A percentile compares a stretch with the other conserved stretches of the same genome.
Conservation (phyloP, 2,329 filamentous ascomycete genomes). For the Cladorrhinum sp. region DNA sequence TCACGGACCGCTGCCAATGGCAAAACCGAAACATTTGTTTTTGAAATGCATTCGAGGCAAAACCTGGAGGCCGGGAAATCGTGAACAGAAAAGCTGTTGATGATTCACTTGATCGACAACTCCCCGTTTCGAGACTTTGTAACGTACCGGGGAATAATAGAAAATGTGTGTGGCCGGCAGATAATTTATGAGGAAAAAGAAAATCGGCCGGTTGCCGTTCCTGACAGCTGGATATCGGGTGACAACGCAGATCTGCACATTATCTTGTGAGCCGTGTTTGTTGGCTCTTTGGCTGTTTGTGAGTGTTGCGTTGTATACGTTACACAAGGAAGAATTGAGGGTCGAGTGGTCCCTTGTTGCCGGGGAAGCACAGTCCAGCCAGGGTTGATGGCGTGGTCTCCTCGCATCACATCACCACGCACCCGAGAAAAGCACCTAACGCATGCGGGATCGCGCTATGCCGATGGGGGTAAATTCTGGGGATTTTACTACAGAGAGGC, state of each 20-base stretch:
- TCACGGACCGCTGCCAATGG: too few species aligned
- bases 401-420: not conserved
- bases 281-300: slow-evolving; percentile 1
- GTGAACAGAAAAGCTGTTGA: too few species aligned
- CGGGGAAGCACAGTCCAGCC: not conserved
- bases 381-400: not conserved
- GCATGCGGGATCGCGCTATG: slow-evolving; percentile 14
- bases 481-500: not conserved
- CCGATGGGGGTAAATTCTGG: slow-evolving; percentile 8
- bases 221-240: slow-evolving; percentile 12
- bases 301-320: not conserved
- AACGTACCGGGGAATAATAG: too few species aligned
- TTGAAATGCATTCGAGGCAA: too few species aligned
- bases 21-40: too few species aligned
- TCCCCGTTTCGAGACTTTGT: too few species aligned
- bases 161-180: not conserved
- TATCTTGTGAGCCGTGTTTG: too few species aligned
- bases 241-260: slow-evolving; percentile 7
- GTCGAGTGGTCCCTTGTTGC: slow-evolving; percentile 1
- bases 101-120: not conserved
- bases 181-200: not conserved
- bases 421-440: not conserved
- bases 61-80: too few species aligned
- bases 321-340: not conserved
- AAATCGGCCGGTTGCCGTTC: slow-evolving; percentile 9